Conservation (phyloP, 2,329 filamentous ascomycete genomes). For the Exserohilum rostratum region DNA sequence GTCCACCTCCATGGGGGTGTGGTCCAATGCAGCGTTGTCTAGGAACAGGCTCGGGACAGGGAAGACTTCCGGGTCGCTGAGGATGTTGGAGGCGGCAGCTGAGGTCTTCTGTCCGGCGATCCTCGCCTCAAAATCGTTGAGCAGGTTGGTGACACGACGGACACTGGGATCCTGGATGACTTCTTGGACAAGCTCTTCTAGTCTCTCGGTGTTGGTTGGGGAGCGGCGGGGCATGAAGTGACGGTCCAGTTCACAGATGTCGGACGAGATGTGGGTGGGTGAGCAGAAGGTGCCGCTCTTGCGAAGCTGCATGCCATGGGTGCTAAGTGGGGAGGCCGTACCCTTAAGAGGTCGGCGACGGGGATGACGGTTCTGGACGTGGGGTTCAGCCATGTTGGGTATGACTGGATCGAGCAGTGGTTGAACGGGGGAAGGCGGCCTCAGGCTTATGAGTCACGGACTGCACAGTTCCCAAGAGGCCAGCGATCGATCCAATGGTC, state of each 20-base stretch:
- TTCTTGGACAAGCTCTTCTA: conserved; percentile 56
- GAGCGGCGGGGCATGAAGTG: conserved; percentile 55
- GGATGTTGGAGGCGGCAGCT: conserved; percentile 45
- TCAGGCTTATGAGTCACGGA: conserved; percentile 46
- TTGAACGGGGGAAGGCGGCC: conserved; percentile 35
- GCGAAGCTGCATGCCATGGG: conserved; percentile 53
- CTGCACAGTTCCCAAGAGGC: conserved; percentile 27
- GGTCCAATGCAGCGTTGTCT: conserved; percentile 43
- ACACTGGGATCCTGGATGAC: conserved; percentile 54
- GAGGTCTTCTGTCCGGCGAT: conserved; percentile 44
- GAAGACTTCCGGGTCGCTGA: conserved; percentile 57
- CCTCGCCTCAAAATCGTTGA: conserved; percentile 55
- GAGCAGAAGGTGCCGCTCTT: conserved; percentile 58
- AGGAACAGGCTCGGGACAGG: conserved; percentile 55
- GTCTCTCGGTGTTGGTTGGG: conserved; percentile 55
- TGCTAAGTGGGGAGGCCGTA: conserved; percentile 42
- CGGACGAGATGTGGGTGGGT: conserved; percentile 45
- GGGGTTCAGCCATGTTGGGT: conserved; percentile 47
- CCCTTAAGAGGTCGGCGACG: conserved; percentile 54
- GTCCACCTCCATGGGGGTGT: conserved; percentile 48
- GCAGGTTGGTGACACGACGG: conserved; percentile 52
- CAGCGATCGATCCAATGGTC: conserved; percentile 27
- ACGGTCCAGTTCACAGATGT: conserved; percentile 48
- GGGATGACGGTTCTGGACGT: conserved; percentile 51
- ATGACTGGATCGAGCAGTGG: conserved; percentile 41